Evolutionary conservation across 108 stramenopile genomes (phyloP).

Genomic region (Cylindrotheca closterium): DNA sequence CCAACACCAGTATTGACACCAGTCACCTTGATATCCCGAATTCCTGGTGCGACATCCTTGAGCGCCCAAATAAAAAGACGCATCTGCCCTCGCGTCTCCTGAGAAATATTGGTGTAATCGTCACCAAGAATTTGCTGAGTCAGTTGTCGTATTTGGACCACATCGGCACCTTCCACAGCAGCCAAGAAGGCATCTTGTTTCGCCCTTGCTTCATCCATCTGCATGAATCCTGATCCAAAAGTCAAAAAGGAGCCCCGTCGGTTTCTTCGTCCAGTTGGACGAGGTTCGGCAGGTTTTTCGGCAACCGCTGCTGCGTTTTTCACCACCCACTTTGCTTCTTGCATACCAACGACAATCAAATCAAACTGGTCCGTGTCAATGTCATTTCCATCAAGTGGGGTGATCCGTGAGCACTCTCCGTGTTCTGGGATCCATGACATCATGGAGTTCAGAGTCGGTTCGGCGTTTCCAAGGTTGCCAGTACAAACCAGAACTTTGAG

Average conservation of each 20-base stretch:
- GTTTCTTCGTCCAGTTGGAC: not conserved
- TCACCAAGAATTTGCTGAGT: conserved; percentile 16
- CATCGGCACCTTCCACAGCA: conserved; percentile 10
- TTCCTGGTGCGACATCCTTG: conserved; percentile 8
- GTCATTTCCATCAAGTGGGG: conserved; percentile 2
- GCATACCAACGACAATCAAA: conserved; percentile 47
- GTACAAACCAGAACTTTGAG: conserved; percentile 25
- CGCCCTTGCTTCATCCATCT: not conserved
- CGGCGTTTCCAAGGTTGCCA: conserved; percentile 30
- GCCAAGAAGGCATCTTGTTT: conserved; percentile 3
- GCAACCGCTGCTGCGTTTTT: conserved; percentile 1
- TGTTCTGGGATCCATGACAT: conserved; percentile 36
- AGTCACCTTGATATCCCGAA: conserved; percentile 18
- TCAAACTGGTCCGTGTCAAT: conserved; percentile 22
- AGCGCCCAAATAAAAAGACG: conserved; percentile 51
- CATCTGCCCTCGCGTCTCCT: conserved; percentile 63
- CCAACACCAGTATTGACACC: conserved; percentile 51
- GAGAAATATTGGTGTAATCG: conserved; percentile 15
- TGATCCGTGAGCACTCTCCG: conserved; percentile 17
- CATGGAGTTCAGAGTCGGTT: conserved; percentile 29
- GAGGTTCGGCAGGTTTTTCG: not conserved
- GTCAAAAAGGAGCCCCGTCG: not conserved
- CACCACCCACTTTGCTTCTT: conserved; percentile 34
- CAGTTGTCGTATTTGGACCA: conserved; percentile 12
- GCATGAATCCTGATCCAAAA: not conserved